phyloP scores from a whole-genome alignment of 768 basidiomycete genomes.

The Tulasnella sp. region DNA sequence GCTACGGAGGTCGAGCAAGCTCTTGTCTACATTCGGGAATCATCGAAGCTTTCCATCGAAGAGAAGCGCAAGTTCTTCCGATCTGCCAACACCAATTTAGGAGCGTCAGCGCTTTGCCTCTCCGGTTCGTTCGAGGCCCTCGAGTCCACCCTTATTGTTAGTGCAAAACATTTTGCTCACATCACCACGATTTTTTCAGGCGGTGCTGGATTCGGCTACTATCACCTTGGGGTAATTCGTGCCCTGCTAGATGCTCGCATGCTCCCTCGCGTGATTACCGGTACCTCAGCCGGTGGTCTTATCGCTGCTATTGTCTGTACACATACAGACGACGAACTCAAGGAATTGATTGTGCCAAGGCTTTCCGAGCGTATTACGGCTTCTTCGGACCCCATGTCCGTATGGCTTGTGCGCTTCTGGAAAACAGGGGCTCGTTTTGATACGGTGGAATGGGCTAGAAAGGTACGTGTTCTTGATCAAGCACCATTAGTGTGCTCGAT shows the following conservation, averaged over 20 bases:
- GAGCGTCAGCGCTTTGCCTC: slow-evolving; percentile 83
- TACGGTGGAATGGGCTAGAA: slow-evolving; percentile 77
- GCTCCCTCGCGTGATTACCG: slow-evolving; percentile 85
- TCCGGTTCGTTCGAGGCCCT: no score
- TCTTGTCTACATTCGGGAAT: slow-evolving; percentile 63
- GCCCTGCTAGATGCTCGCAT: slow-evolving; percentile 82
- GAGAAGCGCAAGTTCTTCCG: slow-evolving; percentile 92
- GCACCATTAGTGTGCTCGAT: neutral
- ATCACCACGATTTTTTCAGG: neutral
- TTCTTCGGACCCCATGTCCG: slow-evolving; percentile 48
- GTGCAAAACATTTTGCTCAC: neutral
- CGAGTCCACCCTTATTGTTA: no score
- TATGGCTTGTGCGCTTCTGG: slow-evolving; percentile 66
- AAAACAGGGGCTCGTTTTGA: slow-evolving; percentile 93
- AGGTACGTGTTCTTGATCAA: slow-evolving; percentile 38
- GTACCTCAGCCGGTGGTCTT: slow-evolving; percentile 88
- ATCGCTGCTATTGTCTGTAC: slow-evolving; percentile 69
- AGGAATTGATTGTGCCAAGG: slow-evolving; percentile 62
- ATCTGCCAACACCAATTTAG: slow-evolving; percentile 78
- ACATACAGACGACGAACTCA: slow-evolving; percentile 79
- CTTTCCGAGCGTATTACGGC: slow-evolving; percentile 65
- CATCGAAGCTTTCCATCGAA: slow-evolving; percentile 61
- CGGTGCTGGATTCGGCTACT: slow-evolving; percentile 86
- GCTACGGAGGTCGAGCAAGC: slow-evolving; percentile 67
- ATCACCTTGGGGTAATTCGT: slow-evolving; percentile 81